Evolutionary conservation across 2,329 filamentous ascomycete genomes (phyloP), one percentile per base, ranked within the genome.

Genomic region (Phialocephala subalpina): DNA sequence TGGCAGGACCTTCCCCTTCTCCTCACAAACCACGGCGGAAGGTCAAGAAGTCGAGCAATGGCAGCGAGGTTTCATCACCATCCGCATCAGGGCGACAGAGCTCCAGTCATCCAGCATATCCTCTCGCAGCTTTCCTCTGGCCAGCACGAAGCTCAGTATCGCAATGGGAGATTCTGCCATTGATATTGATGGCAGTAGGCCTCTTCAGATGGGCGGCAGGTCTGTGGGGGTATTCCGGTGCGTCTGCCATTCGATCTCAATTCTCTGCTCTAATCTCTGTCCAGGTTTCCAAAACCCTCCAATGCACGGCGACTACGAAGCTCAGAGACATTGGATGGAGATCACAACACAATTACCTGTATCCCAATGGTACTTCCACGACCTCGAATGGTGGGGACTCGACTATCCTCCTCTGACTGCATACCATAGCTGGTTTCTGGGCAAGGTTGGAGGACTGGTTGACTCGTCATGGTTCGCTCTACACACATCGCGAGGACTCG

Each of bases 311-410:
- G 96, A 99, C 79, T 99, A 97, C 80, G 96, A 99, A 82, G 96
- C 97, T 3, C 96, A 99, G 79, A 84, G 96, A 73, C 96, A 99
- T 79, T 99, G 96, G 96, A 97, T 99, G 94, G 96, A 99, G 77
- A 84, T 99, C 70, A 97, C 96, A 1, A 92, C 88, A 9, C 88
- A 97, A 66, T 83, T 99, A 1, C 96, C 96, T 16, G 85, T 97
- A 42, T 96, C 93, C 12, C 92, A 96, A 78, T 99, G 97, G 96
- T 99, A 99, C 79, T 97, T 97, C 76, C 93, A 99, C 78, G 94
- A 99, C 77, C 83, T 98, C 53, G 86, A 95, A 75, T 99, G 95
- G 90, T 99, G 96, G 96, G 97, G 97, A 0, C 85, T 99, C 71
- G 96, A 99, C 80, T 99, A 99, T 78, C 96, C 96, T 64, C 96